phyloP scores from a whole-genome alignment of 177 flowering plant genomes.

The Vitis hybrid region DNA sequence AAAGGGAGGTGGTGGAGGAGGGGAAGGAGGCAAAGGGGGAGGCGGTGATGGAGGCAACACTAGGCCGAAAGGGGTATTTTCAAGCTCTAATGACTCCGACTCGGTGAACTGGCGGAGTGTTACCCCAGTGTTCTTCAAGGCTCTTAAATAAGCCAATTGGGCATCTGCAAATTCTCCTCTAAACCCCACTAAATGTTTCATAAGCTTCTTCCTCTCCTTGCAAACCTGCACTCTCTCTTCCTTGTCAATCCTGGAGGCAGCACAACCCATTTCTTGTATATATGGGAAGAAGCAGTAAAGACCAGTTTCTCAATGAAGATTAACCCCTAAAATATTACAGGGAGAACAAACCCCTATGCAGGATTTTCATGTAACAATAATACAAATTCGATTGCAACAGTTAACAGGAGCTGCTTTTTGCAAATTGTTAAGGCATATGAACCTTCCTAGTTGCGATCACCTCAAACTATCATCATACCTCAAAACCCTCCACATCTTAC shows the following conservation, averaged over 20 bases:
- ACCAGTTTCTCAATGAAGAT: not conserved
- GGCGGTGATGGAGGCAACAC: constrained; percentile 50
- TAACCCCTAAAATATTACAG: not conserved
- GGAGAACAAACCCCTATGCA: not conserved
- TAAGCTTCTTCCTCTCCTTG: constrained; percentile 71
- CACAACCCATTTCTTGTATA: constrained; percentile 64
- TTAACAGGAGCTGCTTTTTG: not conserved
- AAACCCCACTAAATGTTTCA: constrained; percentile 60
- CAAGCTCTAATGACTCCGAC: constrained; percentile 55
- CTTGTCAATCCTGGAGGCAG: constrained; percentile 59
- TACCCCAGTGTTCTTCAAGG: constrained; percentile 73
- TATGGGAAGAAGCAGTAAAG: not conserved
- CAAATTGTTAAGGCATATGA: not conserved
- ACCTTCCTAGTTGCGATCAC: not conserved
- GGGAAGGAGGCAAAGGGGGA: constrained; percentile 58
- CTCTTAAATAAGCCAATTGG: constrained; percentile 63
- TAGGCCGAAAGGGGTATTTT: constrained; percentile 18
- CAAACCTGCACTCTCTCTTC: constrained; percentile 66
- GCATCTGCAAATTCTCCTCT: constrained; percentile 66
- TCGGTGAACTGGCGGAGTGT: constrained; percentile 87
- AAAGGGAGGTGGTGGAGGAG: constrained; percentile 64
- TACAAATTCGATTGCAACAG: no score
- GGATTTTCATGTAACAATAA: not conserved
- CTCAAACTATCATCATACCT: not conserved
- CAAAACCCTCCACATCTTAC: no score